phyloP scores from a whole-genome alignment of 106 monocot genomes.

The Dioscorea zingiberensis region DNA sequence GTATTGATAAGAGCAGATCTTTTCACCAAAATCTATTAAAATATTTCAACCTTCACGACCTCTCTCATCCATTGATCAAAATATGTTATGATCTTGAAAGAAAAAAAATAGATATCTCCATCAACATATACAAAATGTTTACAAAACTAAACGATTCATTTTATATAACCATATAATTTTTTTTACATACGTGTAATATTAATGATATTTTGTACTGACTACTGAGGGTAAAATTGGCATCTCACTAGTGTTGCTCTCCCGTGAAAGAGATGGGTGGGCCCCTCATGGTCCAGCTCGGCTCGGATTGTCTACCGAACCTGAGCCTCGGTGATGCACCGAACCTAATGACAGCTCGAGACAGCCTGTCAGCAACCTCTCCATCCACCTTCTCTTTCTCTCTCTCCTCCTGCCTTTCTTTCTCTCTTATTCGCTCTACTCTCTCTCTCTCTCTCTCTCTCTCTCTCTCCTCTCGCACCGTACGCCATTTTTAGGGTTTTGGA shows the following conservation, averaged over 20 bases:
- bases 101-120: too few species aligned
- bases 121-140: too few species aligned
- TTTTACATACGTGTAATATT: too few species aligned
- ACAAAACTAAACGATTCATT: too few species aligned
- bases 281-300: slow-evolving; percentile 23
- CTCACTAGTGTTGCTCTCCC: neutral
- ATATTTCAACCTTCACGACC: too few species aligned
- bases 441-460: slow-evolving; percentile 1
- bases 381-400: neutral
- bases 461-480: neutral
- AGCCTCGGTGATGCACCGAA: slow-evolving; percentile 3
- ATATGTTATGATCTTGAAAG: too few species aligned
- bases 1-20: too few species aligned
- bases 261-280: neutral
- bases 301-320: neutral
- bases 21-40: too few species aligned
- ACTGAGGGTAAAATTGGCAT: neutral
- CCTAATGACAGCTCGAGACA: slow-evolving; percentile 45
- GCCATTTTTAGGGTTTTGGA: neutral
- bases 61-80: too few species aligned
- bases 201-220: too few species aligned
- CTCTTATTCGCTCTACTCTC: slow-evolving; percentile 1
- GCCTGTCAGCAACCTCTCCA: slow-evolving; percentile 40
- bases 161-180: too few species aligned
- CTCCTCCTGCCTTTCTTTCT: slow-evolving; percentile 1